A percentile compares a stretch with the other conserved stretches of the same genome.
These are phyloP conservation scores for Phytophthora parvispora DNA, from an alignment of 352 stramenopile species.

Conservation along the genomic window DNA sequence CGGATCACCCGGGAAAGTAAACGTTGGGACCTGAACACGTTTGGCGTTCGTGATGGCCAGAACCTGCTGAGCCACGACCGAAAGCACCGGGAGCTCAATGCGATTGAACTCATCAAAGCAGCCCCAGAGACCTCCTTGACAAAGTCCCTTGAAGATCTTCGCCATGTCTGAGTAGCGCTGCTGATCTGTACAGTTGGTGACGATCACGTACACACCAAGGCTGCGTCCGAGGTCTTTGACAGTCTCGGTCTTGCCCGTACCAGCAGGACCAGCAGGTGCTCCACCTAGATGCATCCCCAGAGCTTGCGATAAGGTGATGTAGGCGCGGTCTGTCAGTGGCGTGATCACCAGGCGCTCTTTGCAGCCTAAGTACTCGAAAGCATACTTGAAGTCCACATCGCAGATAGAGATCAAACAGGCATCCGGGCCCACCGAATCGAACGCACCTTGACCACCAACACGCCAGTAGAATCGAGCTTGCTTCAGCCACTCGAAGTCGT, in stretches of 20 bases:
- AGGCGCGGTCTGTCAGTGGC: constrained; percentile 92
- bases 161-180: constrained; percentile 93
- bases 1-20: constrained; percentile 77
- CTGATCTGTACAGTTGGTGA: constrained; percentile 96
- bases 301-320: constrained; percentile 93
- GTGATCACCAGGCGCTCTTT: constrained; percentile 93
- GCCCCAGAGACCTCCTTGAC: constrained; percentile 92
- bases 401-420: constrained; percentile 96
- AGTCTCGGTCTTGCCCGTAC: constrained; percentile 94
- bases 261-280: constrained; percentile 86
- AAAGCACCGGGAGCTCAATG: constrained; percentile 94
- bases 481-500: constrained; percentile 89
- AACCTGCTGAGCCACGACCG: constrained; percentile 95
- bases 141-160: constrained; percentile 95
- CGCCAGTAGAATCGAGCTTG: constrained; percentile 86
- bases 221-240: constrained; percentile 93
- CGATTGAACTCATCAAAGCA: constrained; percentile 96
- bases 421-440: constrained; percentile 92
- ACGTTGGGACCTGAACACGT: constrained; percentile 53
- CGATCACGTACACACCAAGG: constrained; percentile 93
- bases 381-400: constrained; percentile 93
- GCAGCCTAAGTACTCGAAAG: constrained; percentile 95
- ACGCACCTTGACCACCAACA: constrained; percentile 48
- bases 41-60: constrained; percentile 87
- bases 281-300: constrained; percentile 92